phyloP scores from a whole-genome alignment of 345 rosid species.

The Citrus hindsii region DNA sequence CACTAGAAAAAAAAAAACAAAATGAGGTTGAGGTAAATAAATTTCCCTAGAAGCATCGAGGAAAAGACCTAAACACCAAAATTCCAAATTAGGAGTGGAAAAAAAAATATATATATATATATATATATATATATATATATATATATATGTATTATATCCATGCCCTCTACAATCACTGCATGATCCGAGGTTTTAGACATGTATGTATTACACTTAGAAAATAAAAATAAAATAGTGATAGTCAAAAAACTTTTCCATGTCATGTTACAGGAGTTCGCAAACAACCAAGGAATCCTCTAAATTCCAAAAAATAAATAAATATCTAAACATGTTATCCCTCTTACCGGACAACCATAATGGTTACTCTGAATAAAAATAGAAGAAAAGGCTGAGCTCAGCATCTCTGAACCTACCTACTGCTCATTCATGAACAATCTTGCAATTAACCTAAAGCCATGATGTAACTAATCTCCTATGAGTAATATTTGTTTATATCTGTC shows the following conservation, averaged over 20 bases:
- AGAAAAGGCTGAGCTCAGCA: neutral
- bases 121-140: too few species aligned
- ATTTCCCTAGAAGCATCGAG: neutral
- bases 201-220: neutral
- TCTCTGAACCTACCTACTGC: neutral
- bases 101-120: too few species aligned
- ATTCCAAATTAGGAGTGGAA: neutral
- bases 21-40: neutral
- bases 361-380: neutral
- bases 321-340: too few species aligned
- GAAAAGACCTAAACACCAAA: neutral
- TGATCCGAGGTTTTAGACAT: neutral
- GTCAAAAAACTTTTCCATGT: neutral
- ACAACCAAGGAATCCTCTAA: neutral
- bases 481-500: neutral
- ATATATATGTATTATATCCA: neutral
- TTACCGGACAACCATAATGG: too few species aligned
- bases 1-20: neutral
- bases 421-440: constrained; percentile 1
- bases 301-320: too few species aligned
- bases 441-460: neutral
- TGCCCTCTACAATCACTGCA: neutral
- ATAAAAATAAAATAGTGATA: neutral
- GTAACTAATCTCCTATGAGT: neutral
- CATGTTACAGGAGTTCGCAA: neutral